A percentile compares a stretch with the other conserved stretches of the same genome.
Conservation (phyloP, 75 land plant species). For the Sequoiadendron giganteum region DNA sequence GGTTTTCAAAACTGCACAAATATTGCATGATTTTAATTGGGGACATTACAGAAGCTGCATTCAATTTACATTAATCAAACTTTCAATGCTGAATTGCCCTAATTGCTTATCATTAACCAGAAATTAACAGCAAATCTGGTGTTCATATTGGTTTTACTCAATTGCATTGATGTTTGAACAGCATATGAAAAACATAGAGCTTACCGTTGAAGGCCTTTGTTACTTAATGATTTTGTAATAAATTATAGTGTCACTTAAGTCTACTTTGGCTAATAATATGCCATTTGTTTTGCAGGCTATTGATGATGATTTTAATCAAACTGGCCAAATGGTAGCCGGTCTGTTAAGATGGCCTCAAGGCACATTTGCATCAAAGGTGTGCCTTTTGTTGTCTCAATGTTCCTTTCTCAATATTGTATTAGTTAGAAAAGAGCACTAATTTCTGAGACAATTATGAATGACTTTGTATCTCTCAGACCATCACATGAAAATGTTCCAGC, state of each 20-base stretch:
- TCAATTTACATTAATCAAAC: not conserved
- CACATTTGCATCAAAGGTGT: conserved; percentile 93
- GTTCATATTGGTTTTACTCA: not conserved
- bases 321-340: conserved; percentile 97
- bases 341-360: conserved; percentile 88
- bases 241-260: not conserved
- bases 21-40: no score
- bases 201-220: not conserved
- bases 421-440: not conserved
- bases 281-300: conserved; percentile 59
- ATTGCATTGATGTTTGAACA: not conserved
- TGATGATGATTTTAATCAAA: conserved; percentile 97
- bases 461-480: not conserved
- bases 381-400: not conserved
- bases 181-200: not conserved
- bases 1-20: no score
- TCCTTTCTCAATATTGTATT: not conserved
- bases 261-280: not conserved
- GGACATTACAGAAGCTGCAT: not conserved
- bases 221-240: not conserved
- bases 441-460: not conserved
- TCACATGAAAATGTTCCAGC: not conserved
- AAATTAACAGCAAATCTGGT: not conserved
- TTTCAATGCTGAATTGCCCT: not conserved
- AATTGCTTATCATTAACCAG: not conserved